phyloP scores from a whole-genome alignment of 257 asterid genomes.

The Scutellaria minor region DNA sequence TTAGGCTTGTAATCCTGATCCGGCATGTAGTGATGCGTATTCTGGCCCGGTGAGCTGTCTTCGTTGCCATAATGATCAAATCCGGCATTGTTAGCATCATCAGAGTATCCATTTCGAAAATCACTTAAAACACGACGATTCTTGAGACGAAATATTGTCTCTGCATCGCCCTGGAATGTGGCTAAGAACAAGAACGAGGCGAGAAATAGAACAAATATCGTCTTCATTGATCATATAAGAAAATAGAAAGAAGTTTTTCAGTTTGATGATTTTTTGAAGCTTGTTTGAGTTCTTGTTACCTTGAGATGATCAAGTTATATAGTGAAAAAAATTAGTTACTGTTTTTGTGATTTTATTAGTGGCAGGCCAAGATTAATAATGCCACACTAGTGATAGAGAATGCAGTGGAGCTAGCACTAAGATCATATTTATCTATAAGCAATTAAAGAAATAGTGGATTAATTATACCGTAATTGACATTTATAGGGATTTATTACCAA shows the following conservation, averaged over 20 bases:
- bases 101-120: background rate
- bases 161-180: slow-evolving; percentile 30
- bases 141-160: background rate
- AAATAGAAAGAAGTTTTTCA: background rate
- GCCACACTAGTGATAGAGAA: slow-evolving; percentile 5
- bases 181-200: slow-evolving; percentile 26
- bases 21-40: slow-evolving; percentile 32
- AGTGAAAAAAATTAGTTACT: slow-evolving; percentile 12
- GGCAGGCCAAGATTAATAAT: slow-evolving; percentile 28
- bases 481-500: background rate
- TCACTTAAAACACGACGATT: slow-evolving; percentile 27
- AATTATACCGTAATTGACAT: background rate
- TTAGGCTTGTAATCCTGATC: slow-evolving; percentile 32
- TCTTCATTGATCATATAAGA: slow-evolving; percentile 28
- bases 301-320: slow-evolving; percentile 10
- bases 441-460: background rate
- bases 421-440: background rate
- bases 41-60: slow-evolving; percentile 2
- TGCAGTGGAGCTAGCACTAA: slow-evolving; percentile 18
- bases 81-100: background rate
- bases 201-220: slow-evolving; percentile 19
- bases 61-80: background rate
- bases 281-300: background rate
- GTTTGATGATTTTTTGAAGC: background rate
- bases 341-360: slow-evolving; percentile 10